phyloP scores from a whole-genome alignment of 164 flowering plant genomes.

The Magnolia sinica region DNA sequence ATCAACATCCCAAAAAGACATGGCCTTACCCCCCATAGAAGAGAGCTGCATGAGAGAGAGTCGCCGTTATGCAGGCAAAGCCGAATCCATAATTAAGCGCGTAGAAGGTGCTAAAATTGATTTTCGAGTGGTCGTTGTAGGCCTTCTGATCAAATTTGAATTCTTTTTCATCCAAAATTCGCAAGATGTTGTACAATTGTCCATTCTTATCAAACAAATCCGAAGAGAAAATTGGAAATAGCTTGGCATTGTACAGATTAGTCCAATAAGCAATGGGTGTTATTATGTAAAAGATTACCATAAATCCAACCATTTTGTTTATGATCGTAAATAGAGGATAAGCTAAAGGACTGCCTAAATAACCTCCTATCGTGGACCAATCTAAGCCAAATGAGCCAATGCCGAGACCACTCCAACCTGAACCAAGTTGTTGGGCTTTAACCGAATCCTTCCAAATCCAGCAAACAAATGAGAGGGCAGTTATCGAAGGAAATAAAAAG shows the following conservation, averaged over 20 bases:
- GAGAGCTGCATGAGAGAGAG: conserved; percentile 41
- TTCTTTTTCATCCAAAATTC: conserved; percentile 23
- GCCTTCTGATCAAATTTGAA: conserved; percentile 30
- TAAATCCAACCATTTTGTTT: conserved; percentile 38
- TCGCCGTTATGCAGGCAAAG: conserved; percentile 53
- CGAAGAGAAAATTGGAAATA: conserved; percentile 52
- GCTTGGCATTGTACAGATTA: conserved; percentile 44
- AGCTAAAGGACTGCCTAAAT: conserved; percentile 51
- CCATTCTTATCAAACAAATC: conserved; percentile 43
- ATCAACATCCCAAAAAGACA: not conserved
- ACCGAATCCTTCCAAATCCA: conserved; percentile 40
- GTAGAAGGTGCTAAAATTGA: conserved; percentile 36
- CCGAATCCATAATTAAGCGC: conserved; percentile 39
- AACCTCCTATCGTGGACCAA: conserved; percentile 50
- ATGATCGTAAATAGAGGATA: conserved; percentile 50
- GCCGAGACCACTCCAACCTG: conserved; percentile 54
- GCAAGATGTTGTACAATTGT: conserved; percentile 28
- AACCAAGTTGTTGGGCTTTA: conserved; percentile 56
- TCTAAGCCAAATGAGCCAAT: conserved; percentile 56
- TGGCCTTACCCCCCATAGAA: conserved; percentile 36
- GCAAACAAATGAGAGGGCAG: conserved; percentile 52
- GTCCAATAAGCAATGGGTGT: conserved; percentile 54
- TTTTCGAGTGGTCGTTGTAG: conserved; percentile 42
- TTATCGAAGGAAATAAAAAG: conserved; percentile 54
- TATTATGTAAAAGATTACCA: conserved; percentile 33